Evolutionary conservation across 2,329 filamentous ascomycete genomes (phyloP), one percentile per base, ranked within the genome.

Genomic region (Trichoderma koningiopsis): DNA sequence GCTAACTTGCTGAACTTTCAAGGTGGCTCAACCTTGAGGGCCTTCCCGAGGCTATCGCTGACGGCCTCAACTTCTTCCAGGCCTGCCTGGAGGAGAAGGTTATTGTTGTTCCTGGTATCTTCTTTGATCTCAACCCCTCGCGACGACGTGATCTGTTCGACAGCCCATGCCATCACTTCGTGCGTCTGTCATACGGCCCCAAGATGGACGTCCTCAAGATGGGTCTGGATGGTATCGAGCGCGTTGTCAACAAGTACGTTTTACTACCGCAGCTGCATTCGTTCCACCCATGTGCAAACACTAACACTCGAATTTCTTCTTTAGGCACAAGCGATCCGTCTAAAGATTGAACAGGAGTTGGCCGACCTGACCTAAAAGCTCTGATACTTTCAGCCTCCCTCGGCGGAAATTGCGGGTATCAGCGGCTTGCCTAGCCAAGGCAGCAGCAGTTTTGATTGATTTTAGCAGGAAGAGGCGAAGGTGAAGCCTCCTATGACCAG

Each of bases 41-140:
- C 59, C 84, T 96, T 3, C 92, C 95, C 0, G 86, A 87, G n/a
- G 87, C 89, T 71, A 97, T 98, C 79, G 91, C 92, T 70, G 95
- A 98, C 78, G 95, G 95, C 10, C 84, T 98, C 76, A 97, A 97
- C 83, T 98, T 98, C 87, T 97, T 98, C 88, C 89, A 96, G 79
- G 94, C 94, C 35, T 96, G 96, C 77, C 84, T 98, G 56, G 89
- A 92, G 76, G 94, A 97, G 84, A 96, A 96, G 86, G 93, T 96
- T 73, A 97, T 97, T 77, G 94, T 97, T 22, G 95, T 98, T 5
- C 95, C 95, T 0, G 95, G 95, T 70, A 98, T 98, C 80, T 98
- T 98, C 87, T 98, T 98, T 79, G 95, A 98, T 77, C 82, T 98
- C 72, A 98, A 98, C 83, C 95, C 95, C 4, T 91, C 92, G 43